These are phyloP conservation scores for Dactylorhiza incarnata DNA, from an alignment of 106 monocot species.

Conservation along the genomic window DNA sequence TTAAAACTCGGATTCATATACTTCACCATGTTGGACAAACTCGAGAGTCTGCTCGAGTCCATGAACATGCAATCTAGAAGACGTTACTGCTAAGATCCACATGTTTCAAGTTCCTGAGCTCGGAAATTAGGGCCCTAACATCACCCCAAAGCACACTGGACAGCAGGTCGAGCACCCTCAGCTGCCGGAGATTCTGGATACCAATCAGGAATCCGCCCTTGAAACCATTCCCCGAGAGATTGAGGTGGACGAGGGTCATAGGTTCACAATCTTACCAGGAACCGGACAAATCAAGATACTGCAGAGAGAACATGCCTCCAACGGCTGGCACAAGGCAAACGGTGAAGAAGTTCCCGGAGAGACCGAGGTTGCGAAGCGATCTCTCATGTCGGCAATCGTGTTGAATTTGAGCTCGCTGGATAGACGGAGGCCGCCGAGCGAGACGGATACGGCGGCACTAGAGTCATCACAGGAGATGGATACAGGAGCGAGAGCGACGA, in stretches of 20 bases:
- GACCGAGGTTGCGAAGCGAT: conserved; percentile 50
- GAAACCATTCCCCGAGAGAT: conserved; percentile 69
- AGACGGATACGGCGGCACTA: conserved; percentile 39
- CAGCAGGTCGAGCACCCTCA: conserved; percentile 63
- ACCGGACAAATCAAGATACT: conserved; percentile 70
- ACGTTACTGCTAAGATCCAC: conserved; percentile 64
- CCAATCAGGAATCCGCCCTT: conserved; percentile 38
- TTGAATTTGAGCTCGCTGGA: conserved; percentile 64
- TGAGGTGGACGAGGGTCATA: conserved; percentile 45
- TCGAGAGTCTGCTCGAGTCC: conserved; percentile 24
- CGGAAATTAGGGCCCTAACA: conserved; percentile 24
- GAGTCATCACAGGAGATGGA: conserved; percentile 45
- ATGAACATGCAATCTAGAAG: conserved; percentile 50
- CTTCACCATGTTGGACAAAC: conserved; percentile 34
- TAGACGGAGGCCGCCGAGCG: conserved; percentile 47
- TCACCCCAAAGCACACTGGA: conserved; percentile 51
- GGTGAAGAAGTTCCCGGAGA: conserved; percentile 64
- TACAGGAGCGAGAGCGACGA: conserved; percentile 22
- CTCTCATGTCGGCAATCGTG: conserved; percentile 33
- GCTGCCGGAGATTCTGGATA: conserved; percentile 58
- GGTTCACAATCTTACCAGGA: conserved; percentile 44
- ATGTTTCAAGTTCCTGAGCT: conserved; percentile 45
- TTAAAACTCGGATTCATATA: conserved; percentile 72
- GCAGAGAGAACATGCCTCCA: conserved; percentile 45
- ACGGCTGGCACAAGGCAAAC: conserved; percentile 60